phyloP scores from a whole-genome alignment of 2,329 filamentous ascomycete species.

The Arthrinium phaeospermum region DNA sequence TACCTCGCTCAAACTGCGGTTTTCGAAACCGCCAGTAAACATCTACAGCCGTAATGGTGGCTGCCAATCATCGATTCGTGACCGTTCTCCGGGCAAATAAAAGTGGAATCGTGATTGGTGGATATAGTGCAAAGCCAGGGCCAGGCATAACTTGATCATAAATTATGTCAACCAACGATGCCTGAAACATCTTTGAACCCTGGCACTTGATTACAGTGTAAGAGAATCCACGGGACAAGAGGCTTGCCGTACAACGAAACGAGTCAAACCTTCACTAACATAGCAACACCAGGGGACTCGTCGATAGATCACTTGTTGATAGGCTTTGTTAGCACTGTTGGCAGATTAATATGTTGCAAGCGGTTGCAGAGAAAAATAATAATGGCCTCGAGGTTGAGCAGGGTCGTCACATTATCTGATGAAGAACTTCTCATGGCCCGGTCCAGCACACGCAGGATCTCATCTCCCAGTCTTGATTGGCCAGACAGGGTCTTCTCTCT shows the following conservation, averaged over 20 bases:
- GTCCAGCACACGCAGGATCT: background rate
- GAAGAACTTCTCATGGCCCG: background rate
- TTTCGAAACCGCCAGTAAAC: background rate
- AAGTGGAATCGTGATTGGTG: background rate
- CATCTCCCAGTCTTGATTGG: constrained; percentile 3
- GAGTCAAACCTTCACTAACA: constrained; percentile 12
- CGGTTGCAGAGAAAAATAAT: background rate
- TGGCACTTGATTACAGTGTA: constrained; percentile 10
- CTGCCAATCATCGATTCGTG: background rate
- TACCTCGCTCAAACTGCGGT: background rate
- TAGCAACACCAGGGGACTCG: background rate
- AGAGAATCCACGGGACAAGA: constrained; percentile 13
- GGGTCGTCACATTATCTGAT: background rate
- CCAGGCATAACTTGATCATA: constrained; percentile 8
- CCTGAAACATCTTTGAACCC: constrained; percentile 20
- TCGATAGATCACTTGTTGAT: constrained; percentile 5
- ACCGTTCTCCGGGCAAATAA: background rate
- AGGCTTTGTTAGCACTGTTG: background rate
- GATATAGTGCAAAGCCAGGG: background rate
- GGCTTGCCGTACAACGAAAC: constrained; percentile 15
- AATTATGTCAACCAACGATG: constrained; percentile 19
- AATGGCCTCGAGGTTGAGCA: background rate
- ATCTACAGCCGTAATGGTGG: background rate
- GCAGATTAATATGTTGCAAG: background rate
- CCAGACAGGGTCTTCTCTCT: background rate